Evolutionary conservation across 148 eudicot genomes (phyloP), one percentile per base, ranked within the genome.

Genomic region (Nyssa sinensis): DNA sequence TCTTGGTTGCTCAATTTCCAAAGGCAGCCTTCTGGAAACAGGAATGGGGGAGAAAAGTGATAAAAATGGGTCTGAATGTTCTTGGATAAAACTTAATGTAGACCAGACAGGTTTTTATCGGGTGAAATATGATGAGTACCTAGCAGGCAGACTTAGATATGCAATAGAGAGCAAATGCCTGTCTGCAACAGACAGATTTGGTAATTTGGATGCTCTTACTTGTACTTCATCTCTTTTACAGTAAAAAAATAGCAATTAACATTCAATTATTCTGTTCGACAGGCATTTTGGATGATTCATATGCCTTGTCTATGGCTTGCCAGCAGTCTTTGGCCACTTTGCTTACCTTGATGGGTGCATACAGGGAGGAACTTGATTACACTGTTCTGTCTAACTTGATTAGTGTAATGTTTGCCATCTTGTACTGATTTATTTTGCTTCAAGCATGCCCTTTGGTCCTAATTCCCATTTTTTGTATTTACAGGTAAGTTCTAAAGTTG

Each of bases 281-380:
- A 95, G 99, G 99, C 71, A 82, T 95, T 67, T 81, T 95, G 87
- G 99, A 95, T 67, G 97, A 95, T 73, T 82, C 90, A 19, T 86
- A 68, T 89, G 97, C 99, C 66, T 80, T 95, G 70, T 89, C 86
- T 69, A 89, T 82, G 92, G 92, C 93, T 75, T 87, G 96, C 68
- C 87, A 89, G 67, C 84, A 82, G 81, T 79, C 94, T 62, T 77
- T 91, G 81, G 73, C 87, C 17, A 83, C 94, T 60, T 84, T 95
- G 74, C 90, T 93, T 72, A 85, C 90, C 55, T 83, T 95, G 91
- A 88, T 95, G 89, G 81, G 86, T 51, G 88, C 99, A 63, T 95
- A 80, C 73, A 85, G 82, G 75, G 93, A 82, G 84, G 99, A 95
- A 80, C 87, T 80, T 62, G 97, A 95, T 30, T 93, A 95, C 74